Evolutionary conservation across 2,329 filamentous ascomycete species (phyloP).

Genomic region (Ambrosiella xylebori): DNA sequence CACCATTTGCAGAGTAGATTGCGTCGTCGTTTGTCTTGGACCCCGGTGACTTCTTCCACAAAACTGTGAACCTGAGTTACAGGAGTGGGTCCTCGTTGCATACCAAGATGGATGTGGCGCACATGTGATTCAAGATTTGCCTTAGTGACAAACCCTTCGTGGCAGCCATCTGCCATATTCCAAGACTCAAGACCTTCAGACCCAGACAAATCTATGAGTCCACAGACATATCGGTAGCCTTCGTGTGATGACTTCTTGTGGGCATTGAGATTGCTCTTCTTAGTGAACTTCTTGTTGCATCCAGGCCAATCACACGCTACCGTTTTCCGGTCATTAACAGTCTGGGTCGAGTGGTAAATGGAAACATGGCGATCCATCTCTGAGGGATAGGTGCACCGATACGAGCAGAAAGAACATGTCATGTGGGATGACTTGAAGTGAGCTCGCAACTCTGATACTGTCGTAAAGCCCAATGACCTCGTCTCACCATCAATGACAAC

Average conservation of each 20-base stretch:
- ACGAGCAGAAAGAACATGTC: constrained; percentile 58
- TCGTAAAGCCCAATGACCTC: constrained; percentile 46
- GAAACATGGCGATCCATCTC: constrained; percentile 65
- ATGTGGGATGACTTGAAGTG: constrained; percentile 62
- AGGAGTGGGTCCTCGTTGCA: constrained; percentile 24
- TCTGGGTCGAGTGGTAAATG: constrained; percentile 49
- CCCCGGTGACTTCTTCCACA: constrained; percentile 28
- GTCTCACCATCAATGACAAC: constrained; percentile 24
- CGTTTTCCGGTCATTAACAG: constrained; percentile 45
- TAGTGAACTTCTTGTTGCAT: constrained; percentile 65
- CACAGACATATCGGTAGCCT: constrained; percentile 64
- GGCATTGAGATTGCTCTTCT: constrained; percentile 62
- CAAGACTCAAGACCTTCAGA: constrained; percentile 39
- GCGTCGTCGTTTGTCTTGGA: constrained; percentile 24
- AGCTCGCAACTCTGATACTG: constrained; percentile 49
- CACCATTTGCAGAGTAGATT: constrained; percentile 31
- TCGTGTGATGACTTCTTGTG: constrained; percentile 67
- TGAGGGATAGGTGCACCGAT: constrained; percentile 46
- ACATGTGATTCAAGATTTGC: constrained; percentile 69
- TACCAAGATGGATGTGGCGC: constrained; percentile 61
- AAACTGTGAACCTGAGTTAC: constrained; percentile 17
- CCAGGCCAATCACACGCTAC: constrained; percentile 48
- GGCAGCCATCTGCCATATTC: constrained; percentile 52
- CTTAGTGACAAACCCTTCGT: constrained; percentile 59
- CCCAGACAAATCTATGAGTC: constrained; percentile 40